Evolutionary conservation across 2,329 filamentous ascomycete species (phyloP).

Genomic region (Neofusicoccum cordaticola): DNA sequence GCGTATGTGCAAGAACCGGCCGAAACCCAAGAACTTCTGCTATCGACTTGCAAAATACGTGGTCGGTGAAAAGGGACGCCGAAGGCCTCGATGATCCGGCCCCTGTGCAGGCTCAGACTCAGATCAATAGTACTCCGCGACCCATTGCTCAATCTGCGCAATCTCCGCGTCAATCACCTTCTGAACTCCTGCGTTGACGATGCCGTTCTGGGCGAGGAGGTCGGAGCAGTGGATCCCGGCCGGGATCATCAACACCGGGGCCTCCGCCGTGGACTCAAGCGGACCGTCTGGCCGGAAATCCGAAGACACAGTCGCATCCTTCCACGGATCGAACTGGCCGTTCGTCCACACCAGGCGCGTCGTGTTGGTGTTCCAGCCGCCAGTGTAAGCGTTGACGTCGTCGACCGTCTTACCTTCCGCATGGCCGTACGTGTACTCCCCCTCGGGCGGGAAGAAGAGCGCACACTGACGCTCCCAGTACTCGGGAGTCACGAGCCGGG

Average conservation of each 20-base stretch:
- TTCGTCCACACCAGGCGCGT: constrained; percentile 59
- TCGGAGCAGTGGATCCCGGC: constrained; percentile 58
- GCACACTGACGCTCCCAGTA: constrained; percentile 58
- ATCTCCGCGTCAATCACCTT: constrained; percentile 51
- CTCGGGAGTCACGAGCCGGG: constrained; percentile 48
- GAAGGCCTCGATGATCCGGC: too few species aligned
- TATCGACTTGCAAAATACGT: too few species aligned
- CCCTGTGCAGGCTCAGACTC: too few species aligned
- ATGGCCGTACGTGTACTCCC: constrained; percentile 50
- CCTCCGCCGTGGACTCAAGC: constrained; percentile 44
- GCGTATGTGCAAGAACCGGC: too few species aligned
- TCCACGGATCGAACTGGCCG: constrained; percentile 61
- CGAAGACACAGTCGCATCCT: constrained; percentile 52
- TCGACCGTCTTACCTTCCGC: constrained; percentile 48
- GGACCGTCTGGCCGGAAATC: constrained; percentile 56
- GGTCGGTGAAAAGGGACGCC: too few species aligned
- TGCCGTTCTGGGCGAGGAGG: constrained; percentile 46
- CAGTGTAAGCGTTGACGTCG: constrained; percentile 53
- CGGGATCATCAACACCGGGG: constrained; percentile 54
- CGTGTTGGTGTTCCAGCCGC: constrained; percentile 55
- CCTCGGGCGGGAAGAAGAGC: constrained; percentile 54
- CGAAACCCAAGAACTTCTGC: too few species aligned
- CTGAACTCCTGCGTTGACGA: constrained; percentile 47
- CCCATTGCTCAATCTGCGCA: constrained; percentile 53
- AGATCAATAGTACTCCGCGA: constrained; percentile 41